A percentile compares a stretch with the other conserved stretches of the same genome.
phyloP scores from a whole-genome alignment of 306 rosid genomes.

The Cucurbita maxima region DNA sequence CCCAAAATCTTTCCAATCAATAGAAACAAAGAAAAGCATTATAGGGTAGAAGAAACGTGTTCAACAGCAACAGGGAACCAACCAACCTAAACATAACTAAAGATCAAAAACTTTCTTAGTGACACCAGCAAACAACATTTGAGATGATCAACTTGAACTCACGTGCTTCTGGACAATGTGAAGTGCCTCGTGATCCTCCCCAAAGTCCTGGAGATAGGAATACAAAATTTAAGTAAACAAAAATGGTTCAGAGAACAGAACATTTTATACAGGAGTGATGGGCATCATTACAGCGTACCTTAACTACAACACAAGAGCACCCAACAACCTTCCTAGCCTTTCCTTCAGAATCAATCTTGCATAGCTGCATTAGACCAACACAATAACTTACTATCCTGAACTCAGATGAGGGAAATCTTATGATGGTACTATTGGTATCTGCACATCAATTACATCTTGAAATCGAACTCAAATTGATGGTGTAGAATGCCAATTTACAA shows the following conservation, averaged over 20 bases:
- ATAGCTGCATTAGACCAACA: slow-evolving; percentile 25
- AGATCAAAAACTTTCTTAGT: slow-evolving; percentile 5
- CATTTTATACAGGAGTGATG: background rate
- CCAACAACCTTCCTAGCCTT: slow-evolving; percentile 58
- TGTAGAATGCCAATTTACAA: background rate
- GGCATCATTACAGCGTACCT: slow-evolving; percentile 23
- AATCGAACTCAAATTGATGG: background rate
- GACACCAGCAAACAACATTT: background rate
- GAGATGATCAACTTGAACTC: slow-evolving; percentile 16
- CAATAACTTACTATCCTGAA: background rate
- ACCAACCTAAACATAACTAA: slow-evolving; percentile 1
- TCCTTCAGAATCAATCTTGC: slow-evolving; percentile 80
- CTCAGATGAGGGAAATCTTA: background rate
- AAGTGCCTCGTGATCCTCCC: slow-evolving; percentile 32
- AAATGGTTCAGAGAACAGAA: background rate
- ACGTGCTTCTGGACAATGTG: slow-evolving; percentile 40
- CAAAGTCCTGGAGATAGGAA: slow-evolving; percentile 21
- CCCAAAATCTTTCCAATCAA: background rate
- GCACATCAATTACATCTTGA: background rate
- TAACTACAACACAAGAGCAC: slow-evolving; percentile 72
- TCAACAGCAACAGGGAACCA: slow-evolving; percentile 1
- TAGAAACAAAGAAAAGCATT: background rate
- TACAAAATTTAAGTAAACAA: background rate
- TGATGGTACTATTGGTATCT: too few relatives aligned
- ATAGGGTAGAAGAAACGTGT: background rate